Evolutionary conservation across 225 moss, liverwort and hornwort species (phyloP), one percentile per base, ranked within the genome.

Genomic region (Takakia lepidozioides): DNA sequence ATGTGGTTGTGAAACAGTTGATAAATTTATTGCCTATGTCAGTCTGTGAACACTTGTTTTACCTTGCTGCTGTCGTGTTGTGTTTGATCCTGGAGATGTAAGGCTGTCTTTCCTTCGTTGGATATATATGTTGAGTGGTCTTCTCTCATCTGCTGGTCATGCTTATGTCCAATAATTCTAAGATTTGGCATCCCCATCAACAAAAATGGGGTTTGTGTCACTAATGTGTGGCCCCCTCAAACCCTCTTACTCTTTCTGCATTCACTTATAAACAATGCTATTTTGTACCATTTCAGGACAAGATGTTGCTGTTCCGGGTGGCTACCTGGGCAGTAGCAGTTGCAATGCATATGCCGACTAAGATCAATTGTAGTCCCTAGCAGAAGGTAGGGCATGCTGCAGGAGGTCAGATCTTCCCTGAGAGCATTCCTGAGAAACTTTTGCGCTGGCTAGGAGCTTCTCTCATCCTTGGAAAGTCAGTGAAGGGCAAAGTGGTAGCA

Each of bases 361-460:
- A 29, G 29, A 19, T 26, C 49, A n/a, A n/a, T n/a, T n/a, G n/a
- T n/a, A n/a, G n/a, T n/a, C n/a, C n/a, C n/a, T n/a, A 9, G 25
- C 17, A 25, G 39, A 32, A 6, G 41, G 35, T n/a, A 32, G 59
- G 27, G 18, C 43, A 26, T 34, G 2, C 34, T 19, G 59, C 56
- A 11, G 15, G 18, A 6, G 44, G 27, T 20, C 57, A 26, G 2
- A 21, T 29, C 19, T 45, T 63, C 21, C 38, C 66, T 7, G 85
- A 90, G 57, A 60, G 66, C 41, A 49, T 80, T 25, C 50, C 50
- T 3, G 75, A 73, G 42, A 98, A 98, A 66, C 51, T 98, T 30
- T 55, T 64, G 20, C 82, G 90, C 49, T 98, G 90, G 90, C 42
- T 90, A 20, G 51, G 82, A 38, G 82, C 87, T 32, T 80, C 90